Evolutionary conservation across 2,329 filamentous ascomycete species (phyloP).

Genomic region (Achaetomium macrosporum): DNA sequence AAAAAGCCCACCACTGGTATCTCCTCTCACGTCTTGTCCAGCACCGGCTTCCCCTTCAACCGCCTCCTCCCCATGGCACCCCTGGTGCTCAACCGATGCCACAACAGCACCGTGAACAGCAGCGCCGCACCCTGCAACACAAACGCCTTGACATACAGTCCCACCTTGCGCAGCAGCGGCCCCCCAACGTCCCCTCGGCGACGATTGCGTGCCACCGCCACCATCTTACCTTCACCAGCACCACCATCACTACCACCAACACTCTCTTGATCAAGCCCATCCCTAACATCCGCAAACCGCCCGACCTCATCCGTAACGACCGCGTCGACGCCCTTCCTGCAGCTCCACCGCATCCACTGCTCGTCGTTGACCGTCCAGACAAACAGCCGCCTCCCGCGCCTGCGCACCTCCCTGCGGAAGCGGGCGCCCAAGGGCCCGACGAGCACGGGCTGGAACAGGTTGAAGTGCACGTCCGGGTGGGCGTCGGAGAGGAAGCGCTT

Average conservation of each 20-base stretch:
- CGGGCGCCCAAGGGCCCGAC: conserved; percentile 59
- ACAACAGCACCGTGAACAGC: conserved; percentile 13
- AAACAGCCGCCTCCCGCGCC: conserved; percentile 55
- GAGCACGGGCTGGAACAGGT: conserved; percentile 64
- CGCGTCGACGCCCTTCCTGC: conserved; percentile 62
- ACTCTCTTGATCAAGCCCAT: conserved; percentile 23
- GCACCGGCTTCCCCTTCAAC: neutral
- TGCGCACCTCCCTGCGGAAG: conserved; percentile 59
- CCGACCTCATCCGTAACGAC: conserved; percentile 81
- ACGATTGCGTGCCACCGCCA: neutral
- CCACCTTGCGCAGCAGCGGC: neutral
- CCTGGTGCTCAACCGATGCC: conserved; percentile 12
- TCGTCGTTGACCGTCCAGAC: conserved; percentile 85
- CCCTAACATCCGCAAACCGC: conserved; percentile 57
- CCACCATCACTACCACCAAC: conserved; percentile 4
- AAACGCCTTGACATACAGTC: conserved; percentile 17
- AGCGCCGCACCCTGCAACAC: conserved; percentile 15
- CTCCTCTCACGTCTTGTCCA: neutral
- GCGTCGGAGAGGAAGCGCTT: conserved; percentile 55
- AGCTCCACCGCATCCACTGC: conserved; percentile 74
- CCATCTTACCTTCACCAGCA: neutral
- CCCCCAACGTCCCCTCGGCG: neutral
- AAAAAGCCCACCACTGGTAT: too few species aligned
- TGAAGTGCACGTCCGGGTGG: conserved; percentile 60
- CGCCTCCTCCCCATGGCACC: conserved; percentile 5